A percentile compares a stretch with the other conserved stretches of the same genome.
Conservation (phyloP, 2,329 filamentous ascomycete species). For the Fusarium piperis region DNA sequence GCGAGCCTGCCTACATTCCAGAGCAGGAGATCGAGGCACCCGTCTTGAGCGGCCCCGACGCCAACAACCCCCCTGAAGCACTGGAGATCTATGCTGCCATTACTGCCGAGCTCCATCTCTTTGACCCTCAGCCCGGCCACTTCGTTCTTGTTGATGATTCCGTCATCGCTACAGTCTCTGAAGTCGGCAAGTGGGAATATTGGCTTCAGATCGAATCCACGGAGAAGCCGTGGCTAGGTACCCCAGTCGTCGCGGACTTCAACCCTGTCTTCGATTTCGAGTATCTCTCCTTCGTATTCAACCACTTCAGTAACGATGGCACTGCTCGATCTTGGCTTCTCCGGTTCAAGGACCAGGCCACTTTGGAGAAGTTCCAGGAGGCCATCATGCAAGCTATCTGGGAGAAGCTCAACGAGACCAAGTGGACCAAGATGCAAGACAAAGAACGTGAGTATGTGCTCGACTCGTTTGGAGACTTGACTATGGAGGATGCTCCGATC, state of each 20-base stretch:
- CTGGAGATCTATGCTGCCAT: constrained; percentile 80
- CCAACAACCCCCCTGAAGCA: constrained; percentile 67
- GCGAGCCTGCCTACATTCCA: constrained; percentile 48
- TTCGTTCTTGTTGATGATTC: constrained; percentile 83
- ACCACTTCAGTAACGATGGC: constrained; percentile 89
- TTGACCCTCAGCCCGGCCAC: constrained; percentile 86
- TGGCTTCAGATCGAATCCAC: constrained; percentile 87
- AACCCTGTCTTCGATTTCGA: constrained; percentile 99
- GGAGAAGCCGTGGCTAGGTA: constrained; percentile 85
- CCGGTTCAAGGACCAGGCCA: constrained; percentile 85
- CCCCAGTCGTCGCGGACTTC: constrained; percentile 86
- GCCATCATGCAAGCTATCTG: constrained; percentile 95
- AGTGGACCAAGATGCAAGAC: constrained; percentile 94
- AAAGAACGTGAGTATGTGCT: constrained; percentile 93
- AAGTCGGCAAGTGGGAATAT: constrained; percentile 92
- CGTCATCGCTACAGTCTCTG: constrained; percentile 82
- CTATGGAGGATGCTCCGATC: constrained; percentile 79
- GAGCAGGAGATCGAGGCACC: constrained; percentile 46
- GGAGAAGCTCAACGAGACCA: constrained; percentile 94
- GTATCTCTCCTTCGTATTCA: constrained; percentile 99
- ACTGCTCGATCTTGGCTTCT: constrained; percentile 96
- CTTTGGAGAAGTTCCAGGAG: constrained; percentile 88
- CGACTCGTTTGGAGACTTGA: constrained; percentile 93
- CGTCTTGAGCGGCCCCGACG: constrained; percentile 33
- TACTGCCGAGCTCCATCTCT: constrained; percentile 87